Conservation (phyloP, 2,329 filamentous ascomycete species). For the Kalmusia sp. region DNA sequence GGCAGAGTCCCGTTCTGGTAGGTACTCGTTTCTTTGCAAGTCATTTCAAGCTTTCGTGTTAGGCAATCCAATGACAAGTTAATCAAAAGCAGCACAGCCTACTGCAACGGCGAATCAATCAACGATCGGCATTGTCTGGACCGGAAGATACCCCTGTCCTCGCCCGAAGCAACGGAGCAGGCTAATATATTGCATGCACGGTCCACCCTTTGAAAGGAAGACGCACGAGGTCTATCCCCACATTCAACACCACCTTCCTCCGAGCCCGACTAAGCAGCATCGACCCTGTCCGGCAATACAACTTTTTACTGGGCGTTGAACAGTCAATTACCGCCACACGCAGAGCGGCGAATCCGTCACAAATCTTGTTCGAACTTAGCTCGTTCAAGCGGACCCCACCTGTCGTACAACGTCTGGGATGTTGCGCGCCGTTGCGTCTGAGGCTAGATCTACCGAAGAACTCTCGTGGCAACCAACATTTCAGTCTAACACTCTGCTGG, state of each 20-base stretch:
- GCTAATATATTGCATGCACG: conserved; percentile 34
- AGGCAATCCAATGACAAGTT: conserved; percentile 24
- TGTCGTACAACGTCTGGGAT: background rate
- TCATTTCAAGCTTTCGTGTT: conserved; percentile 26
- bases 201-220: conserved; percentile 14
- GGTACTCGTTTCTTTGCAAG: conserved; percentile 15
- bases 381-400: background rate
- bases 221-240: conserved; percentile 25
- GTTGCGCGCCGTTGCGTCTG: background rate
- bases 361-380: background rate
- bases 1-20: conserved; percentile 22
- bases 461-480: background rate
- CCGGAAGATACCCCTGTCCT: conserved; percentile 15
- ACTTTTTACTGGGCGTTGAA: background rate
- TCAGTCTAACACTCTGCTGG: no score
- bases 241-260: conserved; percentile 21
- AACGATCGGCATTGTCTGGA: conserved; percentile 10
- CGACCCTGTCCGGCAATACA: conserved; percentile 1
- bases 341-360: background rate
- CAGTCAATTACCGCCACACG: background rate
- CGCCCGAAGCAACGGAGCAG: conserved; percentile 20
- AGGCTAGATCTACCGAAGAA: background rate
- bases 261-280: conserved; percentile 10
- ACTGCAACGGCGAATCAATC: conserved; percentile 17
- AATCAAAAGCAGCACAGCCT: conserved; percentile 21